Percentiles rank a stretch among this genome's conserved stretches.
Evolutionary conservation across 768 basidiomycete genomes (phyloP).

Genomic region (Lactarius quietus): DNA sequence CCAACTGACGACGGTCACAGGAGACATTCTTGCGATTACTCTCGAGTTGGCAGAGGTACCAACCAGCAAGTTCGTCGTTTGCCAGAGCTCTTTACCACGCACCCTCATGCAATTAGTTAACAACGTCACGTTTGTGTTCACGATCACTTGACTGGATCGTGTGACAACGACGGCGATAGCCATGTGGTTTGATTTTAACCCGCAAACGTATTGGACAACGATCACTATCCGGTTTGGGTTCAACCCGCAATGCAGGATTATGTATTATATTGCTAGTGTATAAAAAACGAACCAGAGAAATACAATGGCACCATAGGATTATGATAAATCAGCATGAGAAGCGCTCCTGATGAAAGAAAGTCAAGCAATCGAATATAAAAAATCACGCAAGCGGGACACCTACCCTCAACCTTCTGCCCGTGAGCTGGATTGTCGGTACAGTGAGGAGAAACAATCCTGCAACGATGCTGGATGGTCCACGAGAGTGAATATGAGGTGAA

Average conservation of each 20-base stretch:
- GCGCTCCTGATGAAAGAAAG: neutral
- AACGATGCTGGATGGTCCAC: conserved; percentile 41
- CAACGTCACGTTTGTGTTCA: too few relatives aligned
- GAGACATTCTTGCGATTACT: too few relatives aligned
- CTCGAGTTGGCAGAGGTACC: too few relatives aligned
- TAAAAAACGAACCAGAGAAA: neutral
- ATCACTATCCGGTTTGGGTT: neutral
- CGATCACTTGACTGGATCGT: too few relatives aligned
- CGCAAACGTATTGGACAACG: too few relatives aligned
- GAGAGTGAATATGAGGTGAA: neutral
- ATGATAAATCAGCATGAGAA: conserved; percentile 9
- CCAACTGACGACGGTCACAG: too few relatives aligned
- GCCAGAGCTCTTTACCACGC: too few relatives aligned
- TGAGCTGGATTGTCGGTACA: conserved; percentile 49
- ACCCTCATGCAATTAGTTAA: too few relatives aligned
- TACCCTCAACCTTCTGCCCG: conserved; percentile 46
- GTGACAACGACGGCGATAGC: too few relatives aligned
- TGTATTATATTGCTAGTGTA: neutral
- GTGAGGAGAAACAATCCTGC: conserved; percentile 48
- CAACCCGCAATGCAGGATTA: neutral
- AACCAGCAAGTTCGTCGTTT: too few relatives aligned
- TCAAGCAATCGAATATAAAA: neutral
- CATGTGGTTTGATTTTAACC: too few relatives aligned
- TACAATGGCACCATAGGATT: neutral
- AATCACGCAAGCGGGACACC: conserved; percentile 25